A percentile compares a stretch with the other conserved stretches of the same genome.
These are phyloP conservation scores for Mucor plumbeus DNA, from an alignment of 371 early-diverging fungal genomes.

Conservation along the genomic window DNA sequence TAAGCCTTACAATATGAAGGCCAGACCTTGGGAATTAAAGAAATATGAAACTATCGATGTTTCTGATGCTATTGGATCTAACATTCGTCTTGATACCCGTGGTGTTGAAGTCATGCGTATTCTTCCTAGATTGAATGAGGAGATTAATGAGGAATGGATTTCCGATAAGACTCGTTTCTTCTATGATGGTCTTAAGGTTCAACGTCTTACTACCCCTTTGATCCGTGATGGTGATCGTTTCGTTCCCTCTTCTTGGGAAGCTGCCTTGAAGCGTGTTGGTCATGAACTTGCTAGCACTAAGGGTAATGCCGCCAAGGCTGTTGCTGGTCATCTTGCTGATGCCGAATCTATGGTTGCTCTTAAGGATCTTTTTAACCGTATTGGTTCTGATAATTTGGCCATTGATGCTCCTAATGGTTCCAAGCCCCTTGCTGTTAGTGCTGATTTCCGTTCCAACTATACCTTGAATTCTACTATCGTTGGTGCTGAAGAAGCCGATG, in stretches of 20 bases:
- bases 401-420: conserved; percentile 73
- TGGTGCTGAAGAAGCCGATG: conserved; percentile 93
- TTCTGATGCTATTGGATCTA: conserved; percentile 86
- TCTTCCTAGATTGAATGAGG: conserved; percentile 94
- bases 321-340: conserved; percentile 95
- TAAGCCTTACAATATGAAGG: conserved; percentile 94
- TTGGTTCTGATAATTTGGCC: conserved; percentile 84
- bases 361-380: conserved; percentile 91
- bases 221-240: conserved; percentile 86
- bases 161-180: conserved; percentile 97
- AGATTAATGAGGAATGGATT: conserved; percentile 98
- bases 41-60: conserved; percentile 96
- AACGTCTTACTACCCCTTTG: conserved; percentile 92
- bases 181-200: conserved; percentile 94
- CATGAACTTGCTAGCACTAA: conserved; percentile 62
- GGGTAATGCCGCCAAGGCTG: conserved; percentile 74
- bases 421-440: conserved; percentile 63
- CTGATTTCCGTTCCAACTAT: conserved; percentile 92
- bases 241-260: conserved; percentile 85
- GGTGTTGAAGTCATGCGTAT: conserved; percentile 97
- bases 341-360: conserved; percentile 83
- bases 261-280: conserved; percentile 82
- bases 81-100: conserved; percentile 95
- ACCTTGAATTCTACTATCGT: conserved; percentile 83
- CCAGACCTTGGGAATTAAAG: conserved; percentile 97